These are phyloP conservation scores for Lachnellula willkommii DNA, from an alignment of 2,329 filamentous ascomycete species.

Conservation along the genomic window DNA sequence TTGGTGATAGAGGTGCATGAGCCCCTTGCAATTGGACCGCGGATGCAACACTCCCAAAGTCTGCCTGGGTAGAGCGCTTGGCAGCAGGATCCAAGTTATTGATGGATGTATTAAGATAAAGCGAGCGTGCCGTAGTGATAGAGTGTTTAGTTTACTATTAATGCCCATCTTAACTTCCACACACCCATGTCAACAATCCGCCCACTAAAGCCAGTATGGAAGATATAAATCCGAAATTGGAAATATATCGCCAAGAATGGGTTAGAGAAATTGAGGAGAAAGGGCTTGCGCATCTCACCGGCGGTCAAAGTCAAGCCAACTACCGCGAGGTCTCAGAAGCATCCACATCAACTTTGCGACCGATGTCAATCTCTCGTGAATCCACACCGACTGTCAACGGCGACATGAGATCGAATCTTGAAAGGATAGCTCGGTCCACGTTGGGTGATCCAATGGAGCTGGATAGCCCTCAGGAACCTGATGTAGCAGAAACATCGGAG, in stretches of 20 bases:
- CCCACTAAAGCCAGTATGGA: neutral
- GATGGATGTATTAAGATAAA: too few relatives aligned
- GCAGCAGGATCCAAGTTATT: too few relatives aligned
- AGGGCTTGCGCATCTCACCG: neutral
- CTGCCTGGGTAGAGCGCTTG: too few relatives aligned
- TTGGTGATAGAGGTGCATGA: too few relatives aligned
- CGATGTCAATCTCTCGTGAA: neutral
- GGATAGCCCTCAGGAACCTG: neutral
- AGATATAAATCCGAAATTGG: neutral
- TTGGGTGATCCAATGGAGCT: neutral
- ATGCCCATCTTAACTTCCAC: neutral
- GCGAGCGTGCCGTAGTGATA: too few relatives aligned
- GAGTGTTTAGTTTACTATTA: too few relatives aligned
- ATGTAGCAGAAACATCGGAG: neutral
- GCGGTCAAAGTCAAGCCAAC: neutral
- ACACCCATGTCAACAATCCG: neutral
- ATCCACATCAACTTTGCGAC: neutral
- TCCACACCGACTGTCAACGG: neutral
- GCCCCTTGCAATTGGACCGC: too few relatives aligned
- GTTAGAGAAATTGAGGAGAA: neutral
- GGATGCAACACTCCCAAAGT: too few relatives aligned
- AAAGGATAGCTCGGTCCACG: neutral
- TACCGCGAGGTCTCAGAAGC: neutral
- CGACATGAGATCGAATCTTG: neutral
- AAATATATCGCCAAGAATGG: neutral